Evolutionary conservation across 2,329 filamentous ascomycete species (phyloP), one percentile per base, ranked within the genome.

Genomic region (Lasiodiplodia gonubiensis): DNA sequence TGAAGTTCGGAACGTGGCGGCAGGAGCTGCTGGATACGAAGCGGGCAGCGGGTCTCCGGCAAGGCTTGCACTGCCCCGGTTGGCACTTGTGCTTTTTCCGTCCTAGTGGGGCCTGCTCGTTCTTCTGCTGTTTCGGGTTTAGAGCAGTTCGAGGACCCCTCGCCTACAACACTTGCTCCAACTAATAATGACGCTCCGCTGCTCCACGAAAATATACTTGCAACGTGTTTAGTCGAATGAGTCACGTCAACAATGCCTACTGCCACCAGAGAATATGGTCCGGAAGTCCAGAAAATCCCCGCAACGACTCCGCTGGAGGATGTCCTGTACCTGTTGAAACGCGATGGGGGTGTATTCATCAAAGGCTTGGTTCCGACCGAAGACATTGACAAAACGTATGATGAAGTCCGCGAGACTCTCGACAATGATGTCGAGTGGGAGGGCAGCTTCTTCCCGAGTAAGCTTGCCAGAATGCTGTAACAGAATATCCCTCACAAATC

Each of bases 381-480:
- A 16, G 69, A 70, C 27, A 59, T 68, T 1, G 69, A 69, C n/a
- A 68, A 68, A 49, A 66, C 69, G 3, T 68, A 70, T 35, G 60
- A 54, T 30, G 69, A 70, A 27, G 68, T 68, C 37, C 61, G 68
- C 21, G 66, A 69, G n/a, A 55, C 64, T n/a, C 30, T 70, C 16
- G 68, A 69, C 21, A 67, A 64, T 14, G 69, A 70, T 23, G 65
- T 66, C 39, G 69, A 67, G 53, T 70, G 69, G 69, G 69, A 70
- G 12, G 69, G 69, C 4, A 53, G 59, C 10, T 70, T 70, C 57
- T 70, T 70, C 25, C 69, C 69, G 1, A 70, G 69, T 70, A 52
- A 51, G 69, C 57, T 27, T 10, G 6, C 23, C 18, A n/a, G 5
- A 4, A 21, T 18, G 11, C 27, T 55, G 16, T 5, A 37, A 25